Evolutionary conservation across 2,329 filamentous ascomycete genomes (phyloP), one percentile per base, ranked within the genome.

Genomic region (Macrophomina pseudophaseolina): DNA sequence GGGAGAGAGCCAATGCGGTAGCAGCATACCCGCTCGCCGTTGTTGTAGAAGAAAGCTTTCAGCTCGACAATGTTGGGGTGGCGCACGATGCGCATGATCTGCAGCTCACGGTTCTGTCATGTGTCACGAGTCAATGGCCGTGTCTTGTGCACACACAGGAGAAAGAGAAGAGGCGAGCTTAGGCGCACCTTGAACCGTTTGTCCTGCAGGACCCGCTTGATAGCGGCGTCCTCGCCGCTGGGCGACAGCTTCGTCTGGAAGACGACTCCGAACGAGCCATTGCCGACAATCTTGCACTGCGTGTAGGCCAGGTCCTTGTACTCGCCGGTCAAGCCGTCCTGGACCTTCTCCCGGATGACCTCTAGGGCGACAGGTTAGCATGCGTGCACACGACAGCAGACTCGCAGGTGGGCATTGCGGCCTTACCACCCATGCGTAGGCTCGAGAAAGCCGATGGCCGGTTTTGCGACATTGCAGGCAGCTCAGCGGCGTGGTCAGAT

Each of bases 41-140:
- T 99, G 73, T 94, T 97, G 83, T 98, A 99, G 84, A 97, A 99
- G 83, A 99, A 99, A 64, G 95, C 95, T 84, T 99, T 99, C 71
- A 99, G 86, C 81, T 98, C 94, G 68, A 99, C 95, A 75, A 99
- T 98, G 82, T 99, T 99, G 66, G 95, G 95, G 80, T 99, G 95
- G 77, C 94, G 90, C 75, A 99, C 95, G 78, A 99, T 99, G 78
- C 95, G 91, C 95, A 99, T 99, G 79, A 99, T 99, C 81, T 99
- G 95, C 73, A 99, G 87, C 80, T 99, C 95, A 82, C 95, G 93
- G 79, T 99, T 99, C 95, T 99, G 78, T 56, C 52, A 64, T 48
- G 42, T 51, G 54, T 59, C 53, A 66, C 33, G 51, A 38, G 63
- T 65, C 64, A 66, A 52, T 62, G 70, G 80, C 73, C 69, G 53